These are phyloP conservation scores for Gaertneriomyces semiglobifer DNA, from an alignment of 192 early-diverging fungal genomes.

Conservation along the genomic window DNA sequence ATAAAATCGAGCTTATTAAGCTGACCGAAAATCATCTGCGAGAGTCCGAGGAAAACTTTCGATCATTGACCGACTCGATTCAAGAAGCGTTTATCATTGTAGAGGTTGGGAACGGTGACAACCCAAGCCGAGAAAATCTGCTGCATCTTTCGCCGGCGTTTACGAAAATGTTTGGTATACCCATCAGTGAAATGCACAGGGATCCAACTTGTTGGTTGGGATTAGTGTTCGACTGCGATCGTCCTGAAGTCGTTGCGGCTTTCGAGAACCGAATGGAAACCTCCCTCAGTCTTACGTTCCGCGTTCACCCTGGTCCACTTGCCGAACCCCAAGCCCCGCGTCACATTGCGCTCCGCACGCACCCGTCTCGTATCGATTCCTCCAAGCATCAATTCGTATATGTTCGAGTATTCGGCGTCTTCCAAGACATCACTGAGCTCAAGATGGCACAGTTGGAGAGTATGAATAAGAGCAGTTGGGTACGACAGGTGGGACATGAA, in stretches of 20 bases:
- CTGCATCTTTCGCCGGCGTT: slow-evolving; percentile 5
- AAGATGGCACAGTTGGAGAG: slow-evolving; percentile 21
- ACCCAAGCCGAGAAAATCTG: not conserved
- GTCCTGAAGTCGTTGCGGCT: not conserved
- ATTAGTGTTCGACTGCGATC: slow-evolving; percentile 5
- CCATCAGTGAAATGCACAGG: slow-evolving; percentile 3
- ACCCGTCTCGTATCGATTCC: not conserved
- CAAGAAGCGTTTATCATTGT: slow-evolving; percentile 25
- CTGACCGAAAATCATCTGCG: slow-evolving; percentile 9
- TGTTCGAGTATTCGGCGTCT: slow-evolving; percentile 26
- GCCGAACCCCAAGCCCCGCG: not conserved
- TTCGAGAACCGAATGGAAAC: slow-evolving; percentile 11
- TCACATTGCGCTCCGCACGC: slow-evolving; percentile 10
- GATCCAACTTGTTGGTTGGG: slow-evolving; percentile 21
- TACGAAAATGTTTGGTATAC: slow-evolving; percentile 13
- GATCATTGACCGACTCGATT: slow-evolving; percentile 20
- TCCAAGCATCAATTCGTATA: not conserved
- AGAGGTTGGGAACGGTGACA: not conserved
- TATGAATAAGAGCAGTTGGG: slow-evolving; percentile 22
- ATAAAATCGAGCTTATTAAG: slow-evolving; percentile 24
- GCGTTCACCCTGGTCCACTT: slow-evolving; percentile 13
- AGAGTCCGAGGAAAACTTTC: slow-evolving; percentile 26
- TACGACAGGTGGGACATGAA: slow-evolving; percentile 32
- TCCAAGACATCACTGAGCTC: slow-evolving; percentile 25
- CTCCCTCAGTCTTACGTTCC: slow-evolving; percentile 23